phyloP scores from a whole-genome alignment of 1,284 basidiomycete species.

The Caloboletus firmus region DNA sequence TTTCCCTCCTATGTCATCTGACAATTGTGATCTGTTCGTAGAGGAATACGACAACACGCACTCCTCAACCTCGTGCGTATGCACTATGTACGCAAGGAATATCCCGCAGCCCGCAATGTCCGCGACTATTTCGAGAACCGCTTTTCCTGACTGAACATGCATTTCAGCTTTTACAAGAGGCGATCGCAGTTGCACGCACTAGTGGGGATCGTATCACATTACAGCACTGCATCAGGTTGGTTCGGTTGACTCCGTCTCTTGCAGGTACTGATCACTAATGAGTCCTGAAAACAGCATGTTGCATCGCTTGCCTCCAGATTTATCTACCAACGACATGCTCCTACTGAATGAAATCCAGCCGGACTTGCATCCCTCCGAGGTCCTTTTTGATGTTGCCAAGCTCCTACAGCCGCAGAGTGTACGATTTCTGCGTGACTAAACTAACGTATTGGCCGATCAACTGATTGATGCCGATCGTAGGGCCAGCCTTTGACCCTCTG shows the following conservation, averaged over 20 bases:
- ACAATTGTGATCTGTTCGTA: slow-evolving; percentile 32
- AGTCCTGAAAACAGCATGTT: slow-evolving; percentile 50
- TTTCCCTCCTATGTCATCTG: not conserved
- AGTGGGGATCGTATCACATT: slow-evolving; percentile 67
- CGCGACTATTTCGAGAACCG: not conserved
- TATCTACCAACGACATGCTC: slow-evolving; percentile 43
- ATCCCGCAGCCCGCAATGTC: slow-evolving; percentile 66
- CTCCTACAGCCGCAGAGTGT: slow-evolving; percentile 36
- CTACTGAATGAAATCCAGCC: slow-evolving; percentile 73
- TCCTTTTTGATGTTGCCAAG: slow-evolving; percentile 59
- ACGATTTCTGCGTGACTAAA: slow-evolving; percentile 6
- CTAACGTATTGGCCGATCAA: not conserved
- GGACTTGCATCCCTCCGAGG: slow-evolving; percentile 71
- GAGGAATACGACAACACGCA: slow-evolving; percentile 75
- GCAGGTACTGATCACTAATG: slow-evolving; percentile 12
- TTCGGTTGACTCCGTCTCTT: slow-evolving; percentile 26
- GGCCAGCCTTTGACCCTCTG: slow-evolving; percentile 70
- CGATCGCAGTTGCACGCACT: slow-evolving; percentile 70
- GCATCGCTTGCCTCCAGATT: slow-evolving; percentile 57
- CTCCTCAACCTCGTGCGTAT: slow-evolving; percentile 73
- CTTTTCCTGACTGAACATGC: slow-evolving; percentile 3
- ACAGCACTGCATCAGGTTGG: slow-evolving; percentile 78
- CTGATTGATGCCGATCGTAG: slow-evolving; percentile 40
- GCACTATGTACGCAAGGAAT: slow-evolving; percentile 70
- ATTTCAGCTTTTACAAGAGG: slow-evolving; percentile 66